These are phyloP conservation scores for Phytophthora meadii DNA, from an alignment of 352 stramenopile species.

Conservation along the genomic window DNA sequence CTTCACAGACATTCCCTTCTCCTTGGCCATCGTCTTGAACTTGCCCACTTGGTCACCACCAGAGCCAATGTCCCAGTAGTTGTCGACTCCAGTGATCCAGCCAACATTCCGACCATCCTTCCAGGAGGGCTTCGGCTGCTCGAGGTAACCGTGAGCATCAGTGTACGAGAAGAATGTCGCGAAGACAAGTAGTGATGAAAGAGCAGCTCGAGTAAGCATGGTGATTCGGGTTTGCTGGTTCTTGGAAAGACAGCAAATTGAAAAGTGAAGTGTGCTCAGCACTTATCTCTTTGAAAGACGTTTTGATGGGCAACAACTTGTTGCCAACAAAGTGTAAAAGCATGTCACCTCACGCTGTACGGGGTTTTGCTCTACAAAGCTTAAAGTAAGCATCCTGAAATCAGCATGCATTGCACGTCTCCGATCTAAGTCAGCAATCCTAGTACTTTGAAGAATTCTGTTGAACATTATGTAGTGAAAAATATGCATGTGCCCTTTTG, in stretches of 20 bases:
- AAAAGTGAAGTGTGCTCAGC: not conserved
- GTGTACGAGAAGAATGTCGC: not conserved
- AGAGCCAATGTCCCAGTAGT: conserved; percentile 36
- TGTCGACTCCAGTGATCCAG: conserved; percentile 23
- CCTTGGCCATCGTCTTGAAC: conserved; percentile 26
- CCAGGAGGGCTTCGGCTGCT: conserved; percentile 19
- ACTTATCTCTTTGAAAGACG: too few relatives aligned
- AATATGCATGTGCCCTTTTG: too few relatives aligned
- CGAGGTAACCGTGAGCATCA: conserved; percentile 25
- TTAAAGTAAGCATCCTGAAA: too few relatives aligned
- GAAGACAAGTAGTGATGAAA: conserved; percentile 10
- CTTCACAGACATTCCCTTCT: conserved; percentile 30
- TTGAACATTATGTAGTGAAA: too few relatives aligned
- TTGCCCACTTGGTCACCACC: conserved; percentile 25
- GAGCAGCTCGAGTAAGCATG: conserved; percentile 4
- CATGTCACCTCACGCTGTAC: too few relatives aligned
- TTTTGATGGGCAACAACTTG: too few relatives aligned
- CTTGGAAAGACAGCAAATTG: not conserved
- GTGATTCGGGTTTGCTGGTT: not conserved
- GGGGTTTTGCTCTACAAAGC: too few relatives aligned
- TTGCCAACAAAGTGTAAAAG: too few relatives aligned
- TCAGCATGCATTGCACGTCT: too few relatives aligned
- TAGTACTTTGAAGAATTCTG: too few relatives aligned
- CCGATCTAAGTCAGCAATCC: too few relatives aligned
- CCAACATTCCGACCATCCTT: conserved; percentile 5